Evolutionary conservation across 2,329 filamentous ascomycete genomes (phyloP), one percentile per base, ranked within the genome.

Genomic region (Cladophialophora immunda): DNA sequence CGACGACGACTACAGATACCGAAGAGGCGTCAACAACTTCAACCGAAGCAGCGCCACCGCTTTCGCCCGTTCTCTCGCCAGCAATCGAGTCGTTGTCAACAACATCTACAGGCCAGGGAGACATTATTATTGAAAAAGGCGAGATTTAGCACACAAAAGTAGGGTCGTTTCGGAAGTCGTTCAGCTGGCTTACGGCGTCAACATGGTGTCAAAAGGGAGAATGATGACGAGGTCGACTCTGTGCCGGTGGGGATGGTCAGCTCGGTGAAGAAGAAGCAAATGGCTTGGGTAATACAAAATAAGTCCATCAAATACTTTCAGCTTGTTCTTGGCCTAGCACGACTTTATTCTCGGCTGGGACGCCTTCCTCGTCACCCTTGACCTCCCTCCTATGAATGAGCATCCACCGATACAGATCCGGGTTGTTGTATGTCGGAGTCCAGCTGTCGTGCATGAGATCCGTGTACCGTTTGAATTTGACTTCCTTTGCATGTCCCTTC

Each of bases 371-470:
- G 36, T 69, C 65, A 13, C 62, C 68, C 19, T 61, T 65, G 32
- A 65, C 54, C 7, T 29, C 41, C 25, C 59, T 50, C 56, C 47
- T 64, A 27, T 58, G 65, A 5, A 15, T 11, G 17, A 68, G 38
- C 65, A 70, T 70, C 68, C 68, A 70, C 19, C 41, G 54, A 53
- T 64, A 70, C 9, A 70, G 53, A 17, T 66, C 64, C 1, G 62
- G 57, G 25, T 66, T 64, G 19, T 56, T 66, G 58, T 70, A 68
- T 25, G 63, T 64, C 11, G 29, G 58, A 5, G 65, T 68, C 68
- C 63, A 70, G 53, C 65, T 68, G 30, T 70, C 66, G 27, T 70
- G 68, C 63, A 56, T 66, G n/a, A 68, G 50, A 30, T 68, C 65
- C 15, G 66, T 56, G 32, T 68, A 68, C 38, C 62, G 56, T 2